Percentiles rank a stretch among this genome's conserved stretches.
phyloP scores from a whole-genome alignment of 2,329 filamentous ascomycete species.

The Beauveria sp. region DNA sequence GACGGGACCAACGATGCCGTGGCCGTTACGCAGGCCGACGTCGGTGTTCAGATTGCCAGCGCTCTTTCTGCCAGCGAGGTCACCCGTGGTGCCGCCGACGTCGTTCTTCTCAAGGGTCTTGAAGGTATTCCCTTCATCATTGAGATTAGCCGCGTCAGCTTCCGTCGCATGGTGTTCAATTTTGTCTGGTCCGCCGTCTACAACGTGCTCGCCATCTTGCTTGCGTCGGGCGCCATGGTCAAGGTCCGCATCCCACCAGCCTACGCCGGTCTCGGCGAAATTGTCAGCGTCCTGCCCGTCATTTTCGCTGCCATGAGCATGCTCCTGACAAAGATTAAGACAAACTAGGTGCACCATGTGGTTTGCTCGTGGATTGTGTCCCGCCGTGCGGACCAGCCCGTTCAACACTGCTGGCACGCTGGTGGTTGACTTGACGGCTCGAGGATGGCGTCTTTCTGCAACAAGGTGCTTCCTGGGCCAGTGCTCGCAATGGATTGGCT shows the following conservation, averaged over 20 bases:
- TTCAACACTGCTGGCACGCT: slow-evolving; percentile 7
- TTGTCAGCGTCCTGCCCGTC: slow-evolving; percentile 58
- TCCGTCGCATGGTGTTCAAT: slow-evolving; percentile 47
- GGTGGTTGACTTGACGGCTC: neutral
- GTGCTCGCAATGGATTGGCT: neutral
- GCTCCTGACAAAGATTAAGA: slow-evolving; percentile 18
- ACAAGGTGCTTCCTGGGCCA: neutral
- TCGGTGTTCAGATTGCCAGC: slow-evolving; percentile 52
- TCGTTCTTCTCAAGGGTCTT: slow-evolving; percentile 47
- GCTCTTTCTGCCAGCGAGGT: slow-evolving; percentile 40
- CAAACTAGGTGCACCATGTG: neutral
- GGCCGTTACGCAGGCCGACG: slow-evolving; percentile 50
- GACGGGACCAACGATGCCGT: slow-evolving; percentile 60
- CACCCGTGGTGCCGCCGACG: slow-evolving; percentile 47
- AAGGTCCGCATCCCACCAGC: slow-evolving; percentile 40
- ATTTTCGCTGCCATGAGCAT: slow-evolving; percentile 31
- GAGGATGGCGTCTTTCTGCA: neutral
- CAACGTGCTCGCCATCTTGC: slow-evolving; percentile 52
- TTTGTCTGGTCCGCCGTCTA: slow-evolving; percentile 56
- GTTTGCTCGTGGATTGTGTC: neutral
- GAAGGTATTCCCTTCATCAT: slow-evolving; percentile 44
- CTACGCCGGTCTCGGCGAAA: slow-evolving; percentile 54
- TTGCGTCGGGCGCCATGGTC: slow-evolving; percentile 53
- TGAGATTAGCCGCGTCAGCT: slow-evolving; percentile 31
- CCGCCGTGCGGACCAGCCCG: neutral